Base-by-base conservation (phyloP, 495 filamentous ascomycete species). In the Hyaloscypha bicolor region DNA sequence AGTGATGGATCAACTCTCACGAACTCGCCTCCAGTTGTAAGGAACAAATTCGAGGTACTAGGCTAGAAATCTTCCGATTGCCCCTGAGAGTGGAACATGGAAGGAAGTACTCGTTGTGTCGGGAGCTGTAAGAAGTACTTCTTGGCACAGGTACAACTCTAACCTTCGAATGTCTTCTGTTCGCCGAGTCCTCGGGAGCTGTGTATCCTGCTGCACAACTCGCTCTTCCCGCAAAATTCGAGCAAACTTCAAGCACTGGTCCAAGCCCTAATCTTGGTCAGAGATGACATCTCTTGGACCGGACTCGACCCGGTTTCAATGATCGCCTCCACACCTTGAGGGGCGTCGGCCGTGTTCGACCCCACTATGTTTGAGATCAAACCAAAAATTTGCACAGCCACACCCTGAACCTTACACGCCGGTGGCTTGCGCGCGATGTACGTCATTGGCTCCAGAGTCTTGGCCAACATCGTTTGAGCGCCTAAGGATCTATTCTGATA, bases 1-100 rank as follows among this genome's bases (percentile, higher is more conserved):
- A 37, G 9, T 59, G 56, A 59, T 21, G 25, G 35, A 35, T 59
- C 56, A 59, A 37, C 30, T 59, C 25, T 35, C 56, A 59, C 56
- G 31, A 16, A 29, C 30, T 30, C 22, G 30, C 9, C 9, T 29
- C 21, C n/a, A 29, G 42, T 19, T 48, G 42, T 14, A 48, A 19
- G 16, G 42, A 19, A 48, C 25, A 19, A 14, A 4, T 48, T 48
- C 42, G 42, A 48, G 42, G 3, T 12, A 4, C 42, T 16, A 12
- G 16, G 42, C 42, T 11, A 12, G 42, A 48, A 16, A 48, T 48
- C 42, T 19, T 48, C 42, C 16, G 9, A 48, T 4, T 48, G 42
- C 42, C 42, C 42, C 11, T 48, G 42, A 12, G 16, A 6, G 42
- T 19, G 11, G 25, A 14, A 48, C 1, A 48, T 19, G 42, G 42